These are phyloP conservation scores for Yarrowia deformans DNA, from an alignment of 805 yeast genomes.

Conservation along the genomic window DNA sequence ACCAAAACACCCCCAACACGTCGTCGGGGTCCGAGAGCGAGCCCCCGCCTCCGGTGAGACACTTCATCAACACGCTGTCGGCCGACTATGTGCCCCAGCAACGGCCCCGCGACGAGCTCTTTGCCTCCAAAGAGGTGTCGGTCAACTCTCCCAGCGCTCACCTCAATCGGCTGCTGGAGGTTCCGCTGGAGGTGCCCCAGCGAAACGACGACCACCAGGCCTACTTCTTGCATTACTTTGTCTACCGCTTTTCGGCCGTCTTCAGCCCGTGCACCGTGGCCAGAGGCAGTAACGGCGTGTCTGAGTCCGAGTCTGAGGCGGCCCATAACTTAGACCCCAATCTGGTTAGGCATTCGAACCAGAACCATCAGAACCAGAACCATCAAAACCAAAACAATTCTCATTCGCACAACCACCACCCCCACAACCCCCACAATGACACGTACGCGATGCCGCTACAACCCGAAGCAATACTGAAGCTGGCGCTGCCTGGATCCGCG, in stretches of 20 bases:
- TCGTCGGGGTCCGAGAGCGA: constrained; percentile 18
- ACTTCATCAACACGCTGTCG: constrained; percentile 30
- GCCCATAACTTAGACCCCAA: constrained; percentile 8
- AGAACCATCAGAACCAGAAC: not conserved
- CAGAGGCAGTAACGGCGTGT: not conserved
- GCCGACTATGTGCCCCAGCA: constrained; percentile 30
- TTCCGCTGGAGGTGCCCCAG: constrained; percentile 23
- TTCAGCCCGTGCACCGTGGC: constrained; percentile 25
- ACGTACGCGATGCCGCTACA: constrained; percentile 33
- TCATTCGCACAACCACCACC: no score
- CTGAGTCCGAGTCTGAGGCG: not conserved
- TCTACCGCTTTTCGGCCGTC: constrained; percentile 29
- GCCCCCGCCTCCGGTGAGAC: constrained; percentile 24
- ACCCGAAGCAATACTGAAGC: constrained; percentile 21
- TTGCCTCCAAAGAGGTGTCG: constrained; percentile 29
- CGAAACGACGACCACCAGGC: constrained; percentile 33
- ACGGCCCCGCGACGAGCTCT: constrained; percentile 32
- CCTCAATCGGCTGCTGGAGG: constrained; percentile 28
- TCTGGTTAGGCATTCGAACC: not conserved
- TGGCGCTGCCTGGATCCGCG: constrained; percentile 19
- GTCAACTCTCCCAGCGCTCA: constrained; percentile 29
- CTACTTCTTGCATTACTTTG: constrained; percentile 33
- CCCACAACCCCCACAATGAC: not conserved
- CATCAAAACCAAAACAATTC: no score
- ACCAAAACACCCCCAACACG: constrained; percentile 24